These are phyloP conservation scores for Pachyrhizus erosus DNA, from an alignment of 306 rosid genomes.

Conservation along the genomic window DNA sequence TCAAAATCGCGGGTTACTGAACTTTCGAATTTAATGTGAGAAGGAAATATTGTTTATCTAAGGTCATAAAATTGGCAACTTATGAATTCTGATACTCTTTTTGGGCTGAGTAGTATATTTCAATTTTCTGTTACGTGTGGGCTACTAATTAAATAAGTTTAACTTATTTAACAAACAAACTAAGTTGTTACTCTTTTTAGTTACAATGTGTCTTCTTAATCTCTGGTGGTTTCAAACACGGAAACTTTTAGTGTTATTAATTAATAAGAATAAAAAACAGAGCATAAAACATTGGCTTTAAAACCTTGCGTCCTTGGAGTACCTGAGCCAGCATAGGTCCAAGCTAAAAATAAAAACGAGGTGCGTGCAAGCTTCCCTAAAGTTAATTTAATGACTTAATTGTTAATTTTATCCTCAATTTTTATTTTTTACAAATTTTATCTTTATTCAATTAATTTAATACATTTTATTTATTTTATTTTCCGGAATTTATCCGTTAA, in stretches of 20 bases:
- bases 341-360: conserved; percentile 1
- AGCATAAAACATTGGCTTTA: not conserved
- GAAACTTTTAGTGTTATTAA: not conserved
- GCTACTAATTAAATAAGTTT: conserved; percentile 8
- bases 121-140: not conserved
- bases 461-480: too few species aligned
- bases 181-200: not conserved
- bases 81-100: not conserved
- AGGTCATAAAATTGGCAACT: not conserved
- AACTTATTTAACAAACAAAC: not conserved
- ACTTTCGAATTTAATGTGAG: not conserved
- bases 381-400: conserved; percentile 1
- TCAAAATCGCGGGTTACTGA: not conserved
- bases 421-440: too few species aligned
- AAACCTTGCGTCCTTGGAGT: conserved; percentile 27
- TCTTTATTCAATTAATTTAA: too few species aligned
- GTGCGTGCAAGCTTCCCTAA: conserved; percentile 1
- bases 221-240: conserved; percentile 33
- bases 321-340: conserved; percentile 25
- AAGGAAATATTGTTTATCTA: not conserved
- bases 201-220: not conserved
- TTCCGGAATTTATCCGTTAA: too few species aligned
- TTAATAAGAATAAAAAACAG: conserved; percentile 9
- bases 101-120: not conserved
- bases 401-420: too few species aligned